Evolutionary conservation across 2,329 filamentous ascomycete genomes (phyloP).

Genomic region (Neofusicoccum ribis): DNA sequence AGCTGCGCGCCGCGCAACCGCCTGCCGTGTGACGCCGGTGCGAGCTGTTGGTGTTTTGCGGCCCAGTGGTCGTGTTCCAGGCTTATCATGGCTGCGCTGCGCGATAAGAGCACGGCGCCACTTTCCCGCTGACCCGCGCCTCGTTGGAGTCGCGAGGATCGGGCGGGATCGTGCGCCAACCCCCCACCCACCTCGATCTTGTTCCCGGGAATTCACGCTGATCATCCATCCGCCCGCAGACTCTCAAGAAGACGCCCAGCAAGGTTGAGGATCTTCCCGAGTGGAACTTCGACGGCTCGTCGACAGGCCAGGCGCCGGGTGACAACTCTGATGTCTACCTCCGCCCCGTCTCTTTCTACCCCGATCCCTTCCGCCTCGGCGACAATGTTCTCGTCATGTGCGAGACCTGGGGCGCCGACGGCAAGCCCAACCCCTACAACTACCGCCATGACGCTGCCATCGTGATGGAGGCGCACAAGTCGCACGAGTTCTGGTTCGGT

Average conservation of each 20-base stretch:
- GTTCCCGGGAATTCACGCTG: slow-evolving; percentile 11
- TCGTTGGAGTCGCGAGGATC: slow-evolving; percentile 12
- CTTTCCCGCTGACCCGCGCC: slow-evolving; percentile 18
- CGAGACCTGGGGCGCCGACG: slow-evolving; percentile 93
- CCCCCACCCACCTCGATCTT: slow-evolving; percentile 20
- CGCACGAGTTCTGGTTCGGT: slow-evolving; percentile 92
- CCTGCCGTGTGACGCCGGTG: slow-evolving; percentile 19
- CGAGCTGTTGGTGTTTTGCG: background rate
- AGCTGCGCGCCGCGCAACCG: slow-evolving; percentile 7
- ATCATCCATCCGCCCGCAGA: slow-evolving; percentile 48
- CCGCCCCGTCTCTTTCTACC: slow-evolving; percentile 82
- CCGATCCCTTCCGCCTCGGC: slow-evolving; percentile 84
- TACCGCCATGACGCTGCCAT: slow-evolving; percentile 88
- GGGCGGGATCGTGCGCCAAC: slow-evolving; percentile 14
- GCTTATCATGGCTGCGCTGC: slow-evolving; percentile 30
- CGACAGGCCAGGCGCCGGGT: slow-evolving; percentile 86
- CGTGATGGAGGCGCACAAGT: slow-evolving; percentile 83
- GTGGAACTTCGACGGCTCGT: slow-evolving; percentile 87
- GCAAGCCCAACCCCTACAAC: slow-evolving; percentile 98
- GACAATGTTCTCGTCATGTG: slow-evolving; percentile 93
- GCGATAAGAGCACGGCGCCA: slow-evolving; percentile 31
- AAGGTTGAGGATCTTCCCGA: slow-evolving; percentile 68
- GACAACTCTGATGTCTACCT: slow-evolving; percentile 99
- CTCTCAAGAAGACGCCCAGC: slow-evolving; percentile 59
- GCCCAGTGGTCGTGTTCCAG: slow-evolving; percentile 11